Conservation (phyloP, 805 yeast species). For the Zygosaccharomyces rouxii region DNA sequence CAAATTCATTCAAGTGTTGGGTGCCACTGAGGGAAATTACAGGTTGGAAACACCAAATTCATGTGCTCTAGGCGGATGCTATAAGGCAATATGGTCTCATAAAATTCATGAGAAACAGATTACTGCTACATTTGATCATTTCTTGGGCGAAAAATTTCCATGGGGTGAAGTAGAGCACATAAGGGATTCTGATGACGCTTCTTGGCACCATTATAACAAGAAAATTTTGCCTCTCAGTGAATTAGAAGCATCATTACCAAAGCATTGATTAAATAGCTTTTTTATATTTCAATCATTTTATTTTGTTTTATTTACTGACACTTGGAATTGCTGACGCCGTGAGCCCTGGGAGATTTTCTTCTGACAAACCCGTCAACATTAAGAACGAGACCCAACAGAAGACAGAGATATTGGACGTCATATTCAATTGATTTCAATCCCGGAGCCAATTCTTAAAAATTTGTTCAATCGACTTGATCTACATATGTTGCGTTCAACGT, state of each 20-base stretch:
- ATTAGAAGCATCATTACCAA: constrained; percentile 22
- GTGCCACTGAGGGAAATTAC: constrained; percentile 55
- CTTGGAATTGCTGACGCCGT: neutral
- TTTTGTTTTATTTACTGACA: constrained; percentile 2
- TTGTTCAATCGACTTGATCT: neutral
- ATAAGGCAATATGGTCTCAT: constrained; percentile 73
- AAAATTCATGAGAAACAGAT: constrained; percentile 31
- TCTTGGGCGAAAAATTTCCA: constrained; percentile 46
- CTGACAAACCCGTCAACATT: neutral
- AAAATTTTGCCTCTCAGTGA: constrained; percentile 34
- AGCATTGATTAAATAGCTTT: neutral
- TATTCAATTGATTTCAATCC: neutral
- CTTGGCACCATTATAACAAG: constrained; percentile 30
- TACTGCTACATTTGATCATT: constrained; percentile 37
- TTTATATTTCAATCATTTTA: neutral
- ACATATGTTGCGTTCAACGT: constrained; percentile 11
- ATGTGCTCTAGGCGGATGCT: constrained; percentile 90
- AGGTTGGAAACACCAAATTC: constrained; percentile 79
- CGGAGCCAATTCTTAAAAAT: neutral
- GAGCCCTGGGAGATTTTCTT: constrained; percentile 5
- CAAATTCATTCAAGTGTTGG: constrained; percentile 67
- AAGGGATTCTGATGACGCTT: constrained; percentile 20
- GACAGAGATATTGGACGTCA: neutral
- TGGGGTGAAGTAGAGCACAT: constrained; percentile 39
- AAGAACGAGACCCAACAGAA: neutral